phyloP scores from a whole-genome alignment of 345 rosid species.

The Gynandropsis gynandra region DNA sequence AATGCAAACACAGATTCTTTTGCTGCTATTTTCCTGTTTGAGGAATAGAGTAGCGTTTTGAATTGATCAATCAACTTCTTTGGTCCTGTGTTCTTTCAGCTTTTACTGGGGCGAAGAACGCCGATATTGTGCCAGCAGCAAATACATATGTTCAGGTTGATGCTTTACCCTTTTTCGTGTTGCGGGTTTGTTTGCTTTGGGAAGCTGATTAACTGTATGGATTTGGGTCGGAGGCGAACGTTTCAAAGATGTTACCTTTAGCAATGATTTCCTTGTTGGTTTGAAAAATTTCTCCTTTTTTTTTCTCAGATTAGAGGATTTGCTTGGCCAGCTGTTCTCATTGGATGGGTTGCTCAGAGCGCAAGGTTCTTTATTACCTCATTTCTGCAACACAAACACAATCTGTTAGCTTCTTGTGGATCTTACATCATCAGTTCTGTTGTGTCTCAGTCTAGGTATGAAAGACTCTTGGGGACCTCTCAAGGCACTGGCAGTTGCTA shows the following conservation, averaged over 20 bases:
- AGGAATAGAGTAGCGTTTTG: no score
- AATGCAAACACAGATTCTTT: neutral
- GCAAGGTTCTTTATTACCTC: slow-evolving; percentile 58
- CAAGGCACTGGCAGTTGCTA: slow-evolving; percentile 76
- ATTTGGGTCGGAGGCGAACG: slow-evolving; percentile 6
- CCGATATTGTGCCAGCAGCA: slow-evolving; percentile 69
- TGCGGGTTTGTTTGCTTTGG: slow-evolving; percentile 14
- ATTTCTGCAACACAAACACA: no score
- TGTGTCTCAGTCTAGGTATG: slow-evolving; percentile 73
- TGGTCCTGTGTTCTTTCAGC: slow-evolving; percentile 37
- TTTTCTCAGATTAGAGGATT: slow-evolving; percentile 69
- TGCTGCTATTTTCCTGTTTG: neutral
- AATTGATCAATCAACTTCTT: neutral
- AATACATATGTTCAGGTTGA: slow-evolving; percentile 81
- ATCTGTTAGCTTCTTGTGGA: no score
- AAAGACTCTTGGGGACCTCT: slow-evolving; percentile 96
- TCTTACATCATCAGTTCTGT: neutral
- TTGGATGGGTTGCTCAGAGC: slow-evolving; percentile 94
- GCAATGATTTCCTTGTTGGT: no score
- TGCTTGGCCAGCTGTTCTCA: slow-evolving; percentile 90
- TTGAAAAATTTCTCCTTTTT: neutral
- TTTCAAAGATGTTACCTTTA: neutral
- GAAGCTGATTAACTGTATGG: slow-evolving; percentile 2
- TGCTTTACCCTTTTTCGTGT: slow-evolving; percentile 8
- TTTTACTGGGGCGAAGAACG: slow-evolving; percentile 66